Conservation (phyloP, 2,329 filamentous ascomycete genomes). For the Neurospora crassa region DNA sequence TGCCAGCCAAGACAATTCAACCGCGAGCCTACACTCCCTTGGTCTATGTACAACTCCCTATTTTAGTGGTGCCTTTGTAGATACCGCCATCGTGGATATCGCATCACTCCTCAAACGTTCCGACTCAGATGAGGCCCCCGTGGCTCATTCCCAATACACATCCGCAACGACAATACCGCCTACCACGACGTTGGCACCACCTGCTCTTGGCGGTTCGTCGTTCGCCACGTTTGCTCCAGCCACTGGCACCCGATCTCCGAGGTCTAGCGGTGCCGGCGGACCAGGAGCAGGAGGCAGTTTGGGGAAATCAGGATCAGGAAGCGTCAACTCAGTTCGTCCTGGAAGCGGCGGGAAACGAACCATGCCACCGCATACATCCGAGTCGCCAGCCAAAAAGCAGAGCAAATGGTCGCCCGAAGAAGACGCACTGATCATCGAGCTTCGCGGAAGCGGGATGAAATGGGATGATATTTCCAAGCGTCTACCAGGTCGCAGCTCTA, state of each 20-base stretch:
- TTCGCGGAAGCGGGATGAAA: constrained; percentile 87
- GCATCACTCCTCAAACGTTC: constrained; percentile 71
- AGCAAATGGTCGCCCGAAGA: constrained; percentile 95
- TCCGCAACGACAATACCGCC: constrained; percentile 28
- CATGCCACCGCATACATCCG: constrained; percentile 44
- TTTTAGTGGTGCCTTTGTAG: constrained; percentile 15
- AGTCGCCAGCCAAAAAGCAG: constrained; percentile 81
- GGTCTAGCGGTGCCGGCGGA: constrained; percentile 6
- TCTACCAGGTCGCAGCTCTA: constrained; percentile 81
- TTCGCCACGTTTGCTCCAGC: constrained; percentile 10
- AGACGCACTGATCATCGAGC: constrained; percentile 85
- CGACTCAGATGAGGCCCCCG: constrained; percentile 62
- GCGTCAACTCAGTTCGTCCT: constrained; percentile 4
- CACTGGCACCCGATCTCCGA: constrained; percentile 10
- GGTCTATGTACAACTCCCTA: constrained; percentile 20
- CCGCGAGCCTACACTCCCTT: constrained; percentile 17
- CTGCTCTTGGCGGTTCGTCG: constrained; percentile 19
- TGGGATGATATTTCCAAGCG: constrained; percentile 97
- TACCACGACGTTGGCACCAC: constrained; percentile 27
- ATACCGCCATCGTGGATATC: constrained; percentile 85
- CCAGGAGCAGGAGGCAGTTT: constrained; percentile 3
- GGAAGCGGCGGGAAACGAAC: constrained; percentile 31
- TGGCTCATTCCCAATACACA: constrained; percentile 31
- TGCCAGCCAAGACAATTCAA: not conserved
- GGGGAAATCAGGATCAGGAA: not conserved